These are phyloP conservation scores for Mycena pura DNA, from an alignment of 768 basidiomycete species.

Conservation along the genomic window DNA sequence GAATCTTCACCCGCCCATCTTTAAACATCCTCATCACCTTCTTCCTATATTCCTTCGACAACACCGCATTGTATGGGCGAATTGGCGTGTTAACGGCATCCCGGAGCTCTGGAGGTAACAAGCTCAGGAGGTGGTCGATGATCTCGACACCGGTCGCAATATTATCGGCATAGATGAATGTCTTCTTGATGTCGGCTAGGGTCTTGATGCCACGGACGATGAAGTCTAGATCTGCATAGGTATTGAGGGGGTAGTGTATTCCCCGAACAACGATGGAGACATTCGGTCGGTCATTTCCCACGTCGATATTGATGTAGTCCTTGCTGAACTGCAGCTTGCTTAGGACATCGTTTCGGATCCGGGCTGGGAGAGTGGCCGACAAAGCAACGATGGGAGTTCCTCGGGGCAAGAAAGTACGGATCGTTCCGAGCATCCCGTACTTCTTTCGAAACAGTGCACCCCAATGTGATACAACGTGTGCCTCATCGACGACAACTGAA, in stretches of 20 bases:
- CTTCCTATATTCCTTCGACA: slow-evolving; percentile 26
- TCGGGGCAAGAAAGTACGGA: neutral
- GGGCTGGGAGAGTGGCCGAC: neutral
- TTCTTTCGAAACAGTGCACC: slow-evolving; percentile 27
- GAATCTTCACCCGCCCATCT: slow-evolving; percentile 30
- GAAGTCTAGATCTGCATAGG: slow-evolving; percentile 44
- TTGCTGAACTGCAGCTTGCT: slow-evolving; percentile 7
- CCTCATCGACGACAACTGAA: slow-evolving; percentile 42
- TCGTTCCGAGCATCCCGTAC: neutral
- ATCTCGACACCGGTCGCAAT: slow-evolving; percentile 27
- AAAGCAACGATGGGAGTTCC: neutral
- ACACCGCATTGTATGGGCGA: slow-evolving; percentile 36
- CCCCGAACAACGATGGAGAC: slow-evolving; percentile 41
- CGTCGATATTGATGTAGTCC: neutral
- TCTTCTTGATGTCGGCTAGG: neutral
- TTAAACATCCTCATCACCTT: slow-evolving; percentile 35
- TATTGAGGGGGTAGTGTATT: slow-evolving; percentile 40
- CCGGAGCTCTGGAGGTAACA: slow-evolving; percentile 20
- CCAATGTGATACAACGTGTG: slow-evolving; percentile 46
- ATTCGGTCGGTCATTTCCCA: slow-evolving; percentile 39
- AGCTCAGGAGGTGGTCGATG: slow-evolving; percentile 28
- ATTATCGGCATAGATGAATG: neutral
- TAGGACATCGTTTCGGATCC: neutral
- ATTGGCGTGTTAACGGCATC: slow-evolving; percentile 16
- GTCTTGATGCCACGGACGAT: slow-evolving; percentile 21